These are phyloP conservation scores for Microbotryum lychnidis-dioicae DNA, from an alignment of 1,284 basidiomycete genomes.

Conservation along the genomic window DNA sequence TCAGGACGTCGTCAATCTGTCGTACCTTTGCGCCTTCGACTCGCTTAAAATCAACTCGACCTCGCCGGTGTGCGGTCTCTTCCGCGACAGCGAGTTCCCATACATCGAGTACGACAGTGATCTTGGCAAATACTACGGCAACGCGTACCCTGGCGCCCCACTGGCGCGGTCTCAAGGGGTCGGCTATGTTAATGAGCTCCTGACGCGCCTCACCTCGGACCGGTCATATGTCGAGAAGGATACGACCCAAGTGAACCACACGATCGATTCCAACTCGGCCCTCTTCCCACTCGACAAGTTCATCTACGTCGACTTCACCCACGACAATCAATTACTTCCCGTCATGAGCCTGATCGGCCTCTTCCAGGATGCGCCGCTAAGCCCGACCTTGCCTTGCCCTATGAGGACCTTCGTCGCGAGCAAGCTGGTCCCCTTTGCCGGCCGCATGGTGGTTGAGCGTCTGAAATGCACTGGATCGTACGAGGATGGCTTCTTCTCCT, in stretches of 20 bases:
- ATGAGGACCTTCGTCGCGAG: conserved; percentile 41
- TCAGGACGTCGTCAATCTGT: conserved; percentile 54
- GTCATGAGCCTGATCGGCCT: conserved; percentile 50
- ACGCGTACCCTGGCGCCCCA: conserved; percentile 20
- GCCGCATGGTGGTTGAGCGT: conserved; percentile 56
- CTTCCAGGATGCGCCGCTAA: conserved; percentile 68
- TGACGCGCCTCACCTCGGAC: conserved; percentile 61
- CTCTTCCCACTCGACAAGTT: conserved; percentile 54
- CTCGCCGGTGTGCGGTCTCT: too few relatives aligned
- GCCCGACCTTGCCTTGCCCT: conserved; percentile 62
- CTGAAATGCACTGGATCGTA: conserved; percentile 43
- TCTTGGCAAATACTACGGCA: conserved; percentile 63
- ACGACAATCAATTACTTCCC: conserved; percentile 24
- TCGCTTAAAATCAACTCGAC: too few relatives aligned
- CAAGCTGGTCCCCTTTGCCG: conserved; percentile 58
- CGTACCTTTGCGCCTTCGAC: conserved; percentile 67
- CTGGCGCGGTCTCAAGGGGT: conserved; percentile 44
- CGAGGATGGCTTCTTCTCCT: too few relatives aligned
- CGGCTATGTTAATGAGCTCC: conserved; percentile 73
- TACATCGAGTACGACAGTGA: conserved; percentile 46
- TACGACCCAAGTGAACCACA: conserved; percentile 67
- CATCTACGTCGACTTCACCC: conserved; percentile 27
- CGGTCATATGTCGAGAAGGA: conserved; percentile 49
- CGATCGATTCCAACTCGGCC: conserved; percentile 54
- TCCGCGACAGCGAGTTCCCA: too few relatives aligned